A percentile compares a stretch with the other conserved stretches of the same genome.
Evolutionary conservation across 2,329 filamentous ascomycete species (phyloP).

Genomic region (Aspergillus thermomutatus): DNA sequence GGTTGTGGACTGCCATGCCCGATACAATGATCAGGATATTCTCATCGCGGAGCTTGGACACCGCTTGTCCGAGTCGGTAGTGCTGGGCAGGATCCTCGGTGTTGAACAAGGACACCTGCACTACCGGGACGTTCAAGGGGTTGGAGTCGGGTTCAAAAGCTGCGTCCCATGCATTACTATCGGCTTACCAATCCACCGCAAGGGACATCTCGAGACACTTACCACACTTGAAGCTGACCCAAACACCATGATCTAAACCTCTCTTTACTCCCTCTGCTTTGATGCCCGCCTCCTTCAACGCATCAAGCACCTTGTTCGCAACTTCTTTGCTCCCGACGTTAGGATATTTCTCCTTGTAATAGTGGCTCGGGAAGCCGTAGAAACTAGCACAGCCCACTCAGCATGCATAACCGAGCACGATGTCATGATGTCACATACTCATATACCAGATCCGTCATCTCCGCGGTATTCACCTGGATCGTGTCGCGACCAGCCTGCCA

Average conservation of each 20-base stretch:
- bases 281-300: constrained; percentile 57
- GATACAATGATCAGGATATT: constrained; percentile 66
- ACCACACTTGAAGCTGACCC: constrained; percentile 62
- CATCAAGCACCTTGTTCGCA: constrained; percentile 55
- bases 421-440: constrained; percentile 47
- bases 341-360: constrained; percentile 65
- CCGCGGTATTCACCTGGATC: constrained; percentile 64
- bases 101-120: constrained; percentile 68
- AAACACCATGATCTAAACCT: constrained; percentile 73
- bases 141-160: constrained; percentile 62
- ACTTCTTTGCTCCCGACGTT: constrained; percentile 60
- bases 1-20: constrained; percentile 73
- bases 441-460: constrained; percentile 65
- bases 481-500: constrained; percentile 60
- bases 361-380: constrained; percentile 68
- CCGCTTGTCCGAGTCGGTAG: constrained; percentile 64
- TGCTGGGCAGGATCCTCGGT: constrained; percentile 64
- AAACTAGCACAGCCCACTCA: constrained; percentile 45
- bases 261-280: constrained; percentile 57
- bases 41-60: constrained; percentile 64
- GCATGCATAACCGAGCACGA: background rate
- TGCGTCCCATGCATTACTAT: constrained; percentile 13
- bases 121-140: constrained; percentile 63
- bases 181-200: background rate
- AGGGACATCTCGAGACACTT: constrained; percentile 19